phyloP scores from a whole-genome alignment of 2,329 filamentous ascomycete species.

The Fusarium fujikuroi region DNA sequence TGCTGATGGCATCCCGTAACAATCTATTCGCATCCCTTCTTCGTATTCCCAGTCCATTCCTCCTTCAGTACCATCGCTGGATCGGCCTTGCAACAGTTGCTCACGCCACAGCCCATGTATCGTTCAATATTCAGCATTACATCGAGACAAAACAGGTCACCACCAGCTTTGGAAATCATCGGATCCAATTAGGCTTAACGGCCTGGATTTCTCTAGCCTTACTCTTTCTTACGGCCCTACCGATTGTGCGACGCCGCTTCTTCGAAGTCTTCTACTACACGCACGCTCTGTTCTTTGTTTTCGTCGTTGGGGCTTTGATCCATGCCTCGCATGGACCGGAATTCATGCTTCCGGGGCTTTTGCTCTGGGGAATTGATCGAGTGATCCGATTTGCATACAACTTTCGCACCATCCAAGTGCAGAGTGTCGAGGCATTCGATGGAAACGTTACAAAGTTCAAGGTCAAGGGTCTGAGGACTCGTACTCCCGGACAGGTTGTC shows the following conservation, averaged over 20 bases:
- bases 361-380: background rate
- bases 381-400: background rate
- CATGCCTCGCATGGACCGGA: background rate
- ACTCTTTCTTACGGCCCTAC: background rate
- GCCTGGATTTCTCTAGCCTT: background rate
- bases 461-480: background rate
- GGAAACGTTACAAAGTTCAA: background rate
- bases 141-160: background rate
- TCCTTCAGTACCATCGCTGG: background rate
- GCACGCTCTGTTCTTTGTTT: background rate
- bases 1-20: background rate
- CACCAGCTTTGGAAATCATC: background rate
- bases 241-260: background rate
- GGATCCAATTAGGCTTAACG: background rate
- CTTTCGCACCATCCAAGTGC: background rate
- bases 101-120: background rate
- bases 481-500: background rate
- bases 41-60: background rate
- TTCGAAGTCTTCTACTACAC: background rate
- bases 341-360: background rate
- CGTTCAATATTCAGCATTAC: background rate
- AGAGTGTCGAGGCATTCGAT: background rate
- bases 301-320: background rate
- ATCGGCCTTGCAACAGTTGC: background rate
- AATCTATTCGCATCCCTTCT: background rate